A percentile compares a stretch with the other conserved stretches of the same genome.
Evolutionary conservation across 2,329 filamentous ascomycete genomes (phyloP).

Genomic region (Ceratocystis papillata): DNA sequence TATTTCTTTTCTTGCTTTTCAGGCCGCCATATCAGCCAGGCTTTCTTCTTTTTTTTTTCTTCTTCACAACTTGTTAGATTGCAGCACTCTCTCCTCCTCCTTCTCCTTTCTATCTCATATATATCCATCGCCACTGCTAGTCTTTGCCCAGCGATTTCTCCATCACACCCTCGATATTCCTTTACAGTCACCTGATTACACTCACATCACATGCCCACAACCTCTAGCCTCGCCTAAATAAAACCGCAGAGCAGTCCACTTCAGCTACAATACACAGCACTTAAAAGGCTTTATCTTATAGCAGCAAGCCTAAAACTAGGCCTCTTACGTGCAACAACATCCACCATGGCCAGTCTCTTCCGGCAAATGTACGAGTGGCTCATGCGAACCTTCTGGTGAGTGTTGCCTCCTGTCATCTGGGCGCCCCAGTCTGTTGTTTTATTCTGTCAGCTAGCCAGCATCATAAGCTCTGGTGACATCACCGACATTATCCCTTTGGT

Average conservation of each 20-base stretch:
- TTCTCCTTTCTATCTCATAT: not conserved
- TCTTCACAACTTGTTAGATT: not conserved
- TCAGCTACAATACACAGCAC: not conserved
- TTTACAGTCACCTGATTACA: not conserved
- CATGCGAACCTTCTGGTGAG: conserved; percentile 91
- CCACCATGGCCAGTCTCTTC: conserved; percentile 76
- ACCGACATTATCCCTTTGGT: not conserved
- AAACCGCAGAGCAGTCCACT: not conserved
- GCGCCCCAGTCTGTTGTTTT: not conserved
- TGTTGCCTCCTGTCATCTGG: conserved; percentile 26
- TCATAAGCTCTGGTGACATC: not conserved
- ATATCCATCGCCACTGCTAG: not conserved
- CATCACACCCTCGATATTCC: not conserved
- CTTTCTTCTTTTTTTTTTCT: not conserved
- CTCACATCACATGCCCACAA: not conserved
- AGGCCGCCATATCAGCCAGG: not conserved
- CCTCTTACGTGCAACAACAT: conserved; percentile 28
- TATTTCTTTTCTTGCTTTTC: conserved; percentile 6
- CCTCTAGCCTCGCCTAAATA: not conserved
- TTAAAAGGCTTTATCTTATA: not conserved
- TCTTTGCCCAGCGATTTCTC: not conserved
- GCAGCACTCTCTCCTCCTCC: not conserved
- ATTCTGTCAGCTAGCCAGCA: not conserved
- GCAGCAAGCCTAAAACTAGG: not conserved
- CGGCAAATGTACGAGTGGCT: conserved; percentile 96